A percentile compares a stretch with the other conserved stretches of the same genome.
Evolutionary conservation across 106 monocot genomes (phyloP).

Genomic region (Hemerocallis citrina): DNA sequence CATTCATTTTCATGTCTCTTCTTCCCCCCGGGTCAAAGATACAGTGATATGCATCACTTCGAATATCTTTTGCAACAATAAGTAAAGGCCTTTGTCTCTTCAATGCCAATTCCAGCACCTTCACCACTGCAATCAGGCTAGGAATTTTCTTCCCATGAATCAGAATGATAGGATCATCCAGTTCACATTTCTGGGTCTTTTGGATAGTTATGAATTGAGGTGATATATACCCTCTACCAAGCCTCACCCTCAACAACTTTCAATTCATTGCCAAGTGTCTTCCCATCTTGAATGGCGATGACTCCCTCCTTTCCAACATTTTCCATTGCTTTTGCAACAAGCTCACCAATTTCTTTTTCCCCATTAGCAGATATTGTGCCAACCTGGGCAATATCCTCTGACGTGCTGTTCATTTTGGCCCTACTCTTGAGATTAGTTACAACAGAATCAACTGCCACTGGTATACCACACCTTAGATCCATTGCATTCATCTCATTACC

Average conservation of each 20-base stretch:
- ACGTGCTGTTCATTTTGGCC: slow-evolving; percentile 77
- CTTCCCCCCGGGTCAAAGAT: too few relatives aligned
- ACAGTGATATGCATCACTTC: slow-evolving; percentile 66
- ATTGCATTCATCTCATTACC: slow-evolving; percentile 82
- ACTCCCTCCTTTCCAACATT: slow-evolving; percentile 91
- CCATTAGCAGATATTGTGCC: slow-evolving; percentile 84
- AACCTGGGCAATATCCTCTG: slow-evolving; percentile 86
- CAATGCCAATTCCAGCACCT: slow-evolving; percentile 67
- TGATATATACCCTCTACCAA: slow-evolving; percentile 94
- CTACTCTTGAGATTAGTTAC: slow-evolving; percentile 69
- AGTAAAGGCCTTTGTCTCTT: too few relatives aligned
- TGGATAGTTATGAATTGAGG: slow-evolving; percentile 94
- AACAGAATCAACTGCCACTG: slow-evolving; percentile 87
- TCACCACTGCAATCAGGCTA: slow-evolving; percentile 63
- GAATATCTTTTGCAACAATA: slow-evolving; percentile 60
- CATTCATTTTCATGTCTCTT: too few relatives aligned
- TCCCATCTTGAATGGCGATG: slow-evolving; percentile 78
- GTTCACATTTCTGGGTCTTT: slow-evolving; percentile 95
- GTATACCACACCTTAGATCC: slow-evolving; percentile 75
- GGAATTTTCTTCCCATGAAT: slow-evolving; percentile 90
- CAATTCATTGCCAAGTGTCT: slow-evolving; percentile 87
- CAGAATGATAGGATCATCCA: slow-evolving; percentile 80
- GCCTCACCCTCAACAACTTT: slow-evolving; percentile 99
- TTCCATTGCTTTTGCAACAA: slow-evolving; percentile 84
- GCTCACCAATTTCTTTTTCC: slow-evolving; percentile 72